These are phyloP conservation scores for Candolleomyces efflorescens DNA, from an alignment of 768 basidiomycete genomes.

Conservation along the genomic window DNA sequence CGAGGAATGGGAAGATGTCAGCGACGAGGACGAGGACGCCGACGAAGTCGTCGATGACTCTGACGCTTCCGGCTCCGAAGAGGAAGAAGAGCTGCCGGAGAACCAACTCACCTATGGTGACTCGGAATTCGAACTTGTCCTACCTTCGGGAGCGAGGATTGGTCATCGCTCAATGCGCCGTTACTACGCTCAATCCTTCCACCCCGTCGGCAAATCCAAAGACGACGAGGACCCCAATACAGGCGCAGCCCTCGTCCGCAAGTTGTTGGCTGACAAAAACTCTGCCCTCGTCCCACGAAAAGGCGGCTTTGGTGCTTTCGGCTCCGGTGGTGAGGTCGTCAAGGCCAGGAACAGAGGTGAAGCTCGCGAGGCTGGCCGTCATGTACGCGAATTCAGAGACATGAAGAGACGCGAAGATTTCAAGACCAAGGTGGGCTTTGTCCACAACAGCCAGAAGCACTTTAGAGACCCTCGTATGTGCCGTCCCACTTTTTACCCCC, in stretches of 20 bases:
- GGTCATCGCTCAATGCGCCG: conserved; percentile 85
- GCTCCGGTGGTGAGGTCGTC: conserved; percentile 75
- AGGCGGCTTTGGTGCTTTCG: conserved; percentile 87
- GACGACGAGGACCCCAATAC: conserved; percentile 59
- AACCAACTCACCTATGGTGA: conserved; percentile 72
- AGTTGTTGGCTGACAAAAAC: conserved; percentile 77
- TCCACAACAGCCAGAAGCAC: conserved; percentile 86
- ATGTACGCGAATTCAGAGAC: conserved; percentile 81
- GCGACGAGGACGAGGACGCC: conserved; percentile 38
- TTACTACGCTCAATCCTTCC: conserved; percentile 84
- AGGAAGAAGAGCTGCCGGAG: conserved; percentile 39
- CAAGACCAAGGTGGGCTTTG: conserved; percentile 77
- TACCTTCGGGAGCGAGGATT: conserved; percentile 90
- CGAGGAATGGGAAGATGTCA: conserved; percentile 40
- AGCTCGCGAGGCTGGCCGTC: conserved; percentile 86
- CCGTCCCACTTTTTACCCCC: conserved; percentile 1
- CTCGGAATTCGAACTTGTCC: conserved; percentile 79
- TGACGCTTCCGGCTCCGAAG: conserved; percentile 18
- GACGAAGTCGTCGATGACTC: conserved; percentile 34
- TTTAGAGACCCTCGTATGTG: conserved; percentile 70
- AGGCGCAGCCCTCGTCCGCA: conserved; percentile 72
- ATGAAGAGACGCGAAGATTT: conserved; percentile 75
- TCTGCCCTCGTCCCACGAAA: conserved; percentile 78
- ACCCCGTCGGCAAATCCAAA: conserved; percentile 31
- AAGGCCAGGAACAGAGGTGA: conserved; percentile 94